Evolutionary conservation across 306 rosid genomes (phyloP).

Genomic region (Pterocarpus santalinus): DNA sequence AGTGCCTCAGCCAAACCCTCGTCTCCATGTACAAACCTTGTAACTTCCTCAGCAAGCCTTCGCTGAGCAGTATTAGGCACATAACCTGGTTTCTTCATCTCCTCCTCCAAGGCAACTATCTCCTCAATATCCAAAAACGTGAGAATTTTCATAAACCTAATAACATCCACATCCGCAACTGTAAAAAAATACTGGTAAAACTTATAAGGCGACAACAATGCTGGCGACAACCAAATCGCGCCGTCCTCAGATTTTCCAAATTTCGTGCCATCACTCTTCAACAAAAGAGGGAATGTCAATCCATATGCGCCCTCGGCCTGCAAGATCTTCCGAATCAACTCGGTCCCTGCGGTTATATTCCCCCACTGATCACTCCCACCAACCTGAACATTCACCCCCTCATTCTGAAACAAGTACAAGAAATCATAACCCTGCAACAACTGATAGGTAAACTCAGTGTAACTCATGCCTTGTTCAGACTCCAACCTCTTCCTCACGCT

Average conservation of each 20-base stretch:
- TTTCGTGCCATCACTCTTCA: conserved; percentile 92
- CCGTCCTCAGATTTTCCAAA: conserved; percentile 97
- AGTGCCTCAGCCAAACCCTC: conserved; percentile 86
- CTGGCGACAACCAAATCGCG: conserved; percentile 83
- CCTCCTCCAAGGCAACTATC: conserved; percentile 67
- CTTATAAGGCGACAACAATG: conserved; percentile 78
- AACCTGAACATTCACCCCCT: conserved; percentile 87
- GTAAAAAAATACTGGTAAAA: conserved; percentile 91
- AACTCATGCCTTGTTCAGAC: conserved; percentile 97
- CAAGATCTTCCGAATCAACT: conserved; percentile 79
- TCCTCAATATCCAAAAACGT: conserved; percentile 82
- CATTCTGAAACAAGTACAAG: conserved; percentile 71
- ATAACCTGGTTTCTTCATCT: conserved; percentile 68
- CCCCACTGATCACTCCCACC: conserved; percentile 99
- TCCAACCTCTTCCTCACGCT: conserved; percentile 95
- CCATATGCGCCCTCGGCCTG: conserved; percentile 80
- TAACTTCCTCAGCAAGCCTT: conserved; percentile 91
- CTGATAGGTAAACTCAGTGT: conserved; percentile 90
- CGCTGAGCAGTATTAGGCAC: conserved; percentile 79
- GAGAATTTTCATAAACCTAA: conserved; percentile 77
- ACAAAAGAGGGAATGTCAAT: conserved; percentile 86
- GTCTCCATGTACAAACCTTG: conserved; percentile 86
- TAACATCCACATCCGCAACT: conserved; percentile 85
- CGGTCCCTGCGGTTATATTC: conserved; percentile 94
- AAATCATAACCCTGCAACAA: conserved; percentile 95